Evolutionary conservation across 345 rosid species (phyloP), one percentile per base, ranked within the genome.

Genomic region (Ceriops tagal): DNA sequence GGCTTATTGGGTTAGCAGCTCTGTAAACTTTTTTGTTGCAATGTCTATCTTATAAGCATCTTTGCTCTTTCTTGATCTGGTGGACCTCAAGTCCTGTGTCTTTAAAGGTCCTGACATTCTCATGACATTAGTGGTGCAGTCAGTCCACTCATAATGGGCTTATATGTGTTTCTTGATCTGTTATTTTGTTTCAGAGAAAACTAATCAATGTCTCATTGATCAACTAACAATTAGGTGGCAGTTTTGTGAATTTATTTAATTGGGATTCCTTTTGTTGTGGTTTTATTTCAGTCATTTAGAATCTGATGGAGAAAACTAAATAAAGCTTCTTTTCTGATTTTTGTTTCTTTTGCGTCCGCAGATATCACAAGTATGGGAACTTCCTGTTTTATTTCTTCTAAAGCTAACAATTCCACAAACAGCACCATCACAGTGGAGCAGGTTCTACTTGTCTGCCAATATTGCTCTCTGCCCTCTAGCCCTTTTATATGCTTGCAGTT

Each of bases 361-460:
- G 97, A 78, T 95, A 69, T 85, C 93, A 24, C 79, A 79, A 81
- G 64, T 76, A 37, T 92, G 96, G 99, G 87, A 89, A 67, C 71
- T 79, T 76, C 97, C 99, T 19, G 84, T 95, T 61, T 60, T 84
- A 30, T 67, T 87, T 73, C 62, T 87, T 75, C 82, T 95, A 65
- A 84, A 77, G 81, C 88, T 90, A 67, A 92, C 99, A 5, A 92
- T 95, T 64, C 99, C 96, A 2, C 88, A 85, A 77, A 77, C 88
- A 56, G 78, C 92, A 68, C 93, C 96, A 69, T 78, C 88, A 13
- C 83, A 88, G 66, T 90, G 99, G 97, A 92, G 78, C 81, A 71
- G 96, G 75, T 83, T 86, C 70, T 87, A 88, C 71, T 47, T 75
- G 18, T 88, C 97, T 53, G 93, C 91, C 63, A 95, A 95, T 75